Conservation (phyloP, 2,329 filamentous ascomycete genomes). For the Aspergillus thermomutatus region DNA sequence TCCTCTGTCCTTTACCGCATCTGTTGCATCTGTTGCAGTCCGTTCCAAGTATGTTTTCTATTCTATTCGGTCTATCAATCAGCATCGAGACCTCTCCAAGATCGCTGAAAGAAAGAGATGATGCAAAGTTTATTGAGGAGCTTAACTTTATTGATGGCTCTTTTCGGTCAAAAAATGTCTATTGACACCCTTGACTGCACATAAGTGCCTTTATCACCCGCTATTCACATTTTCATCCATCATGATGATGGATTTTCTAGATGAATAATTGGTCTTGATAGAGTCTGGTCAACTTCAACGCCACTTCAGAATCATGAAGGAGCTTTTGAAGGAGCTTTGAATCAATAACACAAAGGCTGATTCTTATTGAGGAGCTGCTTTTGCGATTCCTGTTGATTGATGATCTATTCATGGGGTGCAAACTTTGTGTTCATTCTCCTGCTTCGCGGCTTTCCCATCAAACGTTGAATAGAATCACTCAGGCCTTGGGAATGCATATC, state of each 20-base stretch:
- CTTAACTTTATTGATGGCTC: constrained; percentile 1
- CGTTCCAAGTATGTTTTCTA: no score
- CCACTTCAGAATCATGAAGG: background rate
- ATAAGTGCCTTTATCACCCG: background rate
- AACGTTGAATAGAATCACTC: background rate
- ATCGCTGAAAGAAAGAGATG: background rate
- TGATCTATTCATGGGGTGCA: background rate
- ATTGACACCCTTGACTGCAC: background rate
- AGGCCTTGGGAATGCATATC: background rate
- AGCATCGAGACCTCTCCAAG: background rate
- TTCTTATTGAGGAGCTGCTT: background rate
- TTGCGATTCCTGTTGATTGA: background rate
- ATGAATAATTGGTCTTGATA: background rate
- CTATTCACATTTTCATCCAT: background rate
- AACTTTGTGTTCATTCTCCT: background rate
- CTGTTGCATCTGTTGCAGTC: background rate
- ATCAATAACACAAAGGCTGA: background rate
- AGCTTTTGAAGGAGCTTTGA: no score
- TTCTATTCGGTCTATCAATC: background rate
- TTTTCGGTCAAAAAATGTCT: background rate
- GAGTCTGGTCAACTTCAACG: background rate
- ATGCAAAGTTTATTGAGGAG: background rate
- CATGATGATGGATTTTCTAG: background rate
- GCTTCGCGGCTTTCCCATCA: background rate
- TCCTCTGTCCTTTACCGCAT: background rate